Evolutionary conservation across 805 yeast genomes (phyloP), one percentile per base, ranked within the genome.

Genomic region (Saturnispora besseyi): DNA sequence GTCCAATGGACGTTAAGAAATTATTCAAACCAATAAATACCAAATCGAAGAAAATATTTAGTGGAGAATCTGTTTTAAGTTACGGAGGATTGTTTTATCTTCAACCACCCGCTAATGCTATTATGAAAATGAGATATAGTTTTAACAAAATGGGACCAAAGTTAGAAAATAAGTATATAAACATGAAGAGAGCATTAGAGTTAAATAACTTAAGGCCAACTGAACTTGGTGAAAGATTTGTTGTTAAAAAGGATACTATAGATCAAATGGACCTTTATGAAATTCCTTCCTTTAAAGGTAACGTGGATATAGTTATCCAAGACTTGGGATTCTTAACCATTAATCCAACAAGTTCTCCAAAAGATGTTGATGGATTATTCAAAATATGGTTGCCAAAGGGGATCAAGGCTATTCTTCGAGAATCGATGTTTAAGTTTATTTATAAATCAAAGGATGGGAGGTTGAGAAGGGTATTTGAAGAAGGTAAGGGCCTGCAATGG

Each of bases 261-360:
- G 56, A 61, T 1, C 59, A 67, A 2, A 58, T 72, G 54, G 64
- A 60, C 1, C 65, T 78, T 51, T 81, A 73, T 53, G 69, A 76
- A 2, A 69, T 85, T 3, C 91, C 93, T 0, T 86, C 87, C n/a
- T 84, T 84, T 56, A 69, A 65, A 51, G 91, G 91, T 0, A 61
- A 76, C 4, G 66, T 85, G 9, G 95, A 85, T 57, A 57, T 85
- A 28, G 83, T 85, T 2, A 56, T 85, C 9, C 78, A 77, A 47
- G 80, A 79, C 52, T 60, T 81, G n/a, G 93, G 93, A 0, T 81
- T 74, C 56, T 53, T 84, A 2, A 75, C 78, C 34, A 61, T 85
- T 13, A 73, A 71, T 5, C 82, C 89, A 2, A 81, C 86, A 0
- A 84, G 87, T 36, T 44, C 46, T 9, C 51, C 50, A 3, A 53